These are phyloP conservation scores for Cruciata laevipes DNA, from an alignment of 257 asterid species.

Conservation along the genomic window DNA sequence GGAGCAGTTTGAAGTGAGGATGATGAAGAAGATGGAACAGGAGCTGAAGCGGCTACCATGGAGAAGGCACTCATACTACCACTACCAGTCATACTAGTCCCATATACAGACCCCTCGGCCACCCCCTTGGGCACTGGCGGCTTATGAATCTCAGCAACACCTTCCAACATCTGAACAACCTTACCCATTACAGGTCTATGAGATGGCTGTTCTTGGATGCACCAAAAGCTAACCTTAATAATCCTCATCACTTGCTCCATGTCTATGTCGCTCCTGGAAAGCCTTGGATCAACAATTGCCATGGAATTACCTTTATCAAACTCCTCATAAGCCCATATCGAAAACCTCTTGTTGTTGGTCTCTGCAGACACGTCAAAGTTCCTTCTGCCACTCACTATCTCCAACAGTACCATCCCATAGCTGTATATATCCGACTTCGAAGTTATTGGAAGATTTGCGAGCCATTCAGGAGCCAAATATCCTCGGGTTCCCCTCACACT, in stretches of 20 bases:
- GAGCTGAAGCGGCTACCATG: slow-evolving; percentile 44
- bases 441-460: slow-evolving; percentile 79
- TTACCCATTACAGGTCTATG: slow-evolving; percentile 87
- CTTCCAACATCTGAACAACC: slow-evolving; percentile 89
- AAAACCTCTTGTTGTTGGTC: slow-evolving; percentile 48
- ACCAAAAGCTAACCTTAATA: slow-evolving; percentile 73
- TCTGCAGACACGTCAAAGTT: slow-evolving; percentile 67
- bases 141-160: slow-evolving; percentile 46
- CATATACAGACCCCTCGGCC: slow-evolving; percentile 44
- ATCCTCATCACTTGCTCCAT: slow-evolving; percentile 62
- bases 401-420: slow-evolving; percentile 77
- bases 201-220: slow-evolving; percentile 88
- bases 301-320: slow-evolving; percentile 57
- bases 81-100: slow-evolving; percentile 36
- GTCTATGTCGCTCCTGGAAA: slow-evolving; percentile 37
- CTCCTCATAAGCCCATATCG: slow-evolving; percentile 80
- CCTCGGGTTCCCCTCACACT: slow-evolving; percentile 86
- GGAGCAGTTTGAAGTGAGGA: slow-evolving; percentile 43
- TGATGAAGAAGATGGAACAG: slow-evolving; percentile 47
- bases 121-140: slow-evolving; percentile 64
- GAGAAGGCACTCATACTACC: slow-evolving; percentile 40
- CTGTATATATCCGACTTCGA: slow-evolving; percentile 73
- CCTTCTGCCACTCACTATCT: slow-evolving; percentile 79
- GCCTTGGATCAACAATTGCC: slow-evolving; percentile 45
- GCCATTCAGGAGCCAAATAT: slow-evolving; percentile 85